phyloP scores from a whole-genome alignment of 768 basidiomycete genomes.

The Gyrodon lividus region DNA sequence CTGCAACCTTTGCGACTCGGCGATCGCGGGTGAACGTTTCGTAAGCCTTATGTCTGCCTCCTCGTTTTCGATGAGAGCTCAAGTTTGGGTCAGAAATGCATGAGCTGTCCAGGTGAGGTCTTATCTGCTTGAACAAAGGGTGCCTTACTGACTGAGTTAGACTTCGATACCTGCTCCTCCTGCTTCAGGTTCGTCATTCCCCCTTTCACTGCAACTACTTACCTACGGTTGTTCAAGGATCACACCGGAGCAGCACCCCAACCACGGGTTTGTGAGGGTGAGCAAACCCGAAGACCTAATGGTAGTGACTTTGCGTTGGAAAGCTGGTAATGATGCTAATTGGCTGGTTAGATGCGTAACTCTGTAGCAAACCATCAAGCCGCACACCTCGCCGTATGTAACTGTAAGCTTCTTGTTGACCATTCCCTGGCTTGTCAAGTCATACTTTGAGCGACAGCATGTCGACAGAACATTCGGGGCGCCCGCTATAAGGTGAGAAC shows the following conservation, averaged over 20 bases:
- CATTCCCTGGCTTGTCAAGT: too few species aligned
- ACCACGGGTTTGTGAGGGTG: conserved; percentile 71
- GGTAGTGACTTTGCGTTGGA: conserved; percentile 37
- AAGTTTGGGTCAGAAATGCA: conserved; percentile 62
- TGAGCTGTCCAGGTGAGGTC: conserved; percentile 54
- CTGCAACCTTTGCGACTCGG: conserved; percentile 77
- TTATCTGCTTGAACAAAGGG: background rate
- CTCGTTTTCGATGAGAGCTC: conserved; percentile 3
- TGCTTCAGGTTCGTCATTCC: conserved; percentile 59
- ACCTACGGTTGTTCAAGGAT: conserved; percentile 43
- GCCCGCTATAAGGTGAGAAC: conserved; percentile 67
- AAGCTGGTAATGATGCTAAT: background rate
- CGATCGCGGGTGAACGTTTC: conserved; percentile 69
- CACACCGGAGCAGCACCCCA: conserved; percentile 70
- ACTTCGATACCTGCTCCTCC: conserved; percentile 71
- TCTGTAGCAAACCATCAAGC: conserved; percentile 13
- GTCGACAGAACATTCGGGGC: conserved; percentile 54
- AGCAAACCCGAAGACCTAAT: conserved; percentile 52
- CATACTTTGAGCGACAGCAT: conserved; percentile 29
- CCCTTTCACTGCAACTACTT: background rate
- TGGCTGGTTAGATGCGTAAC: conserved; percentile 29
- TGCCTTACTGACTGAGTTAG: conserved; percentile 28
- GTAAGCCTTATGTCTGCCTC: conserved; percentile 41
- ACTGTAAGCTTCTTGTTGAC: conserved; percentile 35
- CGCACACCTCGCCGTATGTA: conserved; percentile 59